These are phyloP conservation scores for Saposhnikovia divaricata DNA, from an alignment of 129 eudicot species.

Conservation along the genomic window DNA sequence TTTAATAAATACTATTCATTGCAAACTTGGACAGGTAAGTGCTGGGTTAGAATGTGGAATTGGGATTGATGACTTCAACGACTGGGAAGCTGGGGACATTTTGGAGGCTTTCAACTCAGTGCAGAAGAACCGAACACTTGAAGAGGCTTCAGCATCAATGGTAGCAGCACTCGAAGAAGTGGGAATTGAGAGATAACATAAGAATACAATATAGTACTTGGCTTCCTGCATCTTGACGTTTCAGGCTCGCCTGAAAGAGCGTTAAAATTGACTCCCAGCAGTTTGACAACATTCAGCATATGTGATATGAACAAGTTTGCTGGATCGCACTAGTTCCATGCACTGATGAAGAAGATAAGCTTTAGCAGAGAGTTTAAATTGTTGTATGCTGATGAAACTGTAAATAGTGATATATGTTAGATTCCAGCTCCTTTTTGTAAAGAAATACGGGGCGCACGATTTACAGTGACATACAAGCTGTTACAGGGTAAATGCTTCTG, in stretches of 20 bases:
- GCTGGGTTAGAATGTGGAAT: constrained; percentile 95
- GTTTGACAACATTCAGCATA: constrained; percentile 17
- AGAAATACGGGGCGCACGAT: constrained; percentile 12
- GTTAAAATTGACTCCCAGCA: background rate
- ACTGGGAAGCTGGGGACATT: constrained; percentile 72
- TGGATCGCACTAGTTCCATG: background rate
- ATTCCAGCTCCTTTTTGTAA: constrained; percentile 33
- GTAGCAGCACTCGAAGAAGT: constrained; percentile 68
- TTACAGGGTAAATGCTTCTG: background rate
- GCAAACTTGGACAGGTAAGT: constrained; percentile 54
- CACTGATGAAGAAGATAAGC: constrained; percentile 13
- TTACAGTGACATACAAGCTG: background rate
- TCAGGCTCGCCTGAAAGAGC: background rate
- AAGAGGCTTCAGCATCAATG: constrained; percentile 91
- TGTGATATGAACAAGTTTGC: constrained; percentile 13
- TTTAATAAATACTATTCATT: background rate
- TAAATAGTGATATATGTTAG: constrained; percentile 39
- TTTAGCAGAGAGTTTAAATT: constrained; percentile 14
- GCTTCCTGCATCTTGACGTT: constrained; percentile 15
- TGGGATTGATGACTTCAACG: constrained; percentile 62
- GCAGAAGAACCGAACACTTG: constrained; percentile 74
- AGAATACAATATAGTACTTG: background rate
- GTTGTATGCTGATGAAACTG: constrained; percentile 34
- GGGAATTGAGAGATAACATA: constrained; percentile 31
- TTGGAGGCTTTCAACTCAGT: constrained; percentile 61